Evolutionary conservation across 225 moss, liverwort and hornwort species (phyloP).

Genomic region (Pleurozium schreberi): DNA sequence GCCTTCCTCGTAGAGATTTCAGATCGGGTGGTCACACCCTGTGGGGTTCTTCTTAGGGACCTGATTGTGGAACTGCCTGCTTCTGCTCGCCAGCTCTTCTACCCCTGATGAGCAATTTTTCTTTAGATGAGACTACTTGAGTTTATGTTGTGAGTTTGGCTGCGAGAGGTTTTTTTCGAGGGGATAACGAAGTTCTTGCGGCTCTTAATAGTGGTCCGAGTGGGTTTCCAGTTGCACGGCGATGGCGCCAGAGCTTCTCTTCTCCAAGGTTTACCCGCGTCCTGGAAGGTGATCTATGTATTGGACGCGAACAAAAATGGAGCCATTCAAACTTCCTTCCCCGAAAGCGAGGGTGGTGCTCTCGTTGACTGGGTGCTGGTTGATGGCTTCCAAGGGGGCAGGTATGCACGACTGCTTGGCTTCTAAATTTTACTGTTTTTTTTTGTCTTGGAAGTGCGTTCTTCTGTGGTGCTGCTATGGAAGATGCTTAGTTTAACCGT

Average conservation of each 20-base stretch:
- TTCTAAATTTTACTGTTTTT: too few relatives aligned
- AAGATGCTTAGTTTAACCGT: neutral
- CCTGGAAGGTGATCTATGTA: conserved; percentile 64
- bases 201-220: neutral
- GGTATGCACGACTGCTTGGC: too few relatives aligned
- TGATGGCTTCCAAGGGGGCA: too few relatives aligned
- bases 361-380: conserved; percentile 67
- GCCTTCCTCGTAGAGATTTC: too few relatives aligned
- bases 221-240: conserved; percentile 61
- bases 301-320: conserved; percentile 66
- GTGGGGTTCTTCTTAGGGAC: too few relatives aligned
- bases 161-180: neutral
- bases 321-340: conserved; percentile 46
- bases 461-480: neutral
- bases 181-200: neutral
- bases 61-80: neutral
- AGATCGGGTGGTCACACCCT: too few relatives aligned
- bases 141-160: neutral
- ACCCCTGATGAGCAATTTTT: neutral
- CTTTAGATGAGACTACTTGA: neutral
- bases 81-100: neutral
- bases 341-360: conserved; percentile 19
- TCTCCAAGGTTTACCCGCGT: conserved; percentile 31
- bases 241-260: conserved; percentile 53
- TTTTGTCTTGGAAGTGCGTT: neutral